Base-by-base conservation (phyloP, 139 green algal genomes). In the Tetratostichococcus sp. region DNA sequence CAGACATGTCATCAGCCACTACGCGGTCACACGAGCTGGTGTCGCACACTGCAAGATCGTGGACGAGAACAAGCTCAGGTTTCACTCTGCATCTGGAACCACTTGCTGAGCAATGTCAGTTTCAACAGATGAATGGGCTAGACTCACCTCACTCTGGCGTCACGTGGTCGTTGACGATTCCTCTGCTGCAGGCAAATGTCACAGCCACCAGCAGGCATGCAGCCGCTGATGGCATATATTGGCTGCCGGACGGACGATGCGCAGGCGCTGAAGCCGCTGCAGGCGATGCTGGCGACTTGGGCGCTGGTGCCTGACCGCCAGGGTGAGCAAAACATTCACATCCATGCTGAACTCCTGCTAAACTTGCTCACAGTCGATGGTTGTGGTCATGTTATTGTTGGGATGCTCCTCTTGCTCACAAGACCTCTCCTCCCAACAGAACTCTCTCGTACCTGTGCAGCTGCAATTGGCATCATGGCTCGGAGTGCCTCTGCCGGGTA, bases 31-130 rank as follows among this genome's bases (percentile, higher is more conserved):
- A 30, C 69, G 70, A 0, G 68, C 83, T 26, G 86, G 86, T 4
- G 69, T 80, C 1, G 82, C 83, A 31, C 87, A 81, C 26, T 89
- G 84, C 84, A 84, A 79, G 70, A 86, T 91, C 5, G 73, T 84
- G 39, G 25, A 32, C 14, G 69, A 80, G 67, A 43, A 6, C 11
- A 50, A 11, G 8, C 6, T 6, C 39, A 50, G 39, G 39, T 50
- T 21, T n/a, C n/a, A n/a, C n/a, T n/a, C n/a, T n/a, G n/a, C n/a
- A n/a, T n/a, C 39, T 50, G 39, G 39, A 6, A 50, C 8, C 39
- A 50, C 8, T 6, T 50, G 39, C 39, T 11, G 11, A 11, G 8
- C 6, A 11, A 50, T 50, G 39, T 11, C 39, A 50, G 39, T 6
- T 11, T 11, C 39, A 11, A 21, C 39, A 50, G 8, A 50, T 50